Evolutionary conservation across 345 rosid species (phyloP), one percentile per base, ranked within the genome.

Genomic region (Hibiscus trionum): DNA sequence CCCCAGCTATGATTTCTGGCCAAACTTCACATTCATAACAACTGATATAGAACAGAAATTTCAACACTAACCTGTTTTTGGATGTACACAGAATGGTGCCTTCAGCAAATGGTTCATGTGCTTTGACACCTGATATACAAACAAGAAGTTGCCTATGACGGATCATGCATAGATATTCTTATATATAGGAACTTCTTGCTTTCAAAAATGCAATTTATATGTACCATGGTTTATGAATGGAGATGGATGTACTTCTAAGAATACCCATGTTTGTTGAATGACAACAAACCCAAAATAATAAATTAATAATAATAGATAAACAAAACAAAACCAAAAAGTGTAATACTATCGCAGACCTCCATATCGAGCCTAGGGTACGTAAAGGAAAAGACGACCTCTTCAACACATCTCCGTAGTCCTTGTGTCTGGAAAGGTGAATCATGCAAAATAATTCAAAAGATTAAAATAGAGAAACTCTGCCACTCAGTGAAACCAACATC

Each of bases 51-150:
- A 61, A 35, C 7, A 61, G 49, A 44, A 4, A 14, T 46, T 55
- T 14, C 8, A 17, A 11, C 35, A 77, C 79, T 63, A 37, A 88
- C 99, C 97, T 82, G 97, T 95, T 83, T 90, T 86, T 21, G 97
- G 97, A 82, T 89, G 97, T 44, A 95, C 86, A 70, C 99, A 95
- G 72, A 95, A 95, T 49, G 99, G 98, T 61, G 99, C 97, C 85
- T 95, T 95, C 64, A 95, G 83, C 82, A 95, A 88, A 84, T 95
- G 99, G 82, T 92, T 92, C 97, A 87, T 95, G 83, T 90, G 93
- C 78, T 88, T 95, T 53, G 97, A 90, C 33, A 95, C 99, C 97
- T 92, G 75, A 70, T 27, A 78, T 15, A 24, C n/a, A 66, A 17
- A 70, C 65, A 85, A 31, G 75, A 60, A 1, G 21, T n/a, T 37